Conservation (phyloP, 352 stramenopile species). For the Phytophthora colocasiae region DNA sequence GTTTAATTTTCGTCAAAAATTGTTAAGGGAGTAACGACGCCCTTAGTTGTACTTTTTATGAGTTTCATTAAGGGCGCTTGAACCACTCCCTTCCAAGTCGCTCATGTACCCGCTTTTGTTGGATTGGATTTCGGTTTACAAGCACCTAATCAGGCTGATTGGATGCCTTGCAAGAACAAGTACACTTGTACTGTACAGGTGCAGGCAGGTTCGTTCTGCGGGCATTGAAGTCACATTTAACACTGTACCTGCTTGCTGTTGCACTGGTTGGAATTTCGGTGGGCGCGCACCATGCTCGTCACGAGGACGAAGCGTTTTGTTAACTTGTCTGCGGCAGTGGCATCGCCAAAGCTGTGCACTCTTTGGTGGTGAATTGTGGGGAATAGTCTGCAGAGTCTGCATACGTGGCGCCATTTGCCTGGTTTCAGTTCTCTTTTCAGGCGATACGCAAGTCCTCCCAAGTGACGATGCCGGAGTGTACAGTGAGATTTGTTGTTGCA, state of each 20-base stretch:
- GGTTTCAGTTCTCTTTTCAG: conserved; percentile 25
- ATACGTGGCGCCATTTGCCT: conserved; percentile 2
- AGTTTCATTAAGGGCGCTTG: too few species aligned
- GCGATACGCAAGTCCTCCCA: conserved; percentile 30
- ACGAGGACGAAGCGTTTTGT: background rate
- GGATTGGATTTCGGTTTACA: too few species aligned
- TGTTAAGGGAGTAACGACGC: too few species aligned
- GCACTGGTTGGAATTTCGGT: conserved; percentile 15
- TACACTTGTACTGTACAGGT: background rate
- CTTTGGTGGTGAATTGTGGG: too few species aligned
- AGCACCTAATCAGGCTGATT: too few species aligned
- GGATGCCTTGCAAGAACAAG: conserved; percentile 33
- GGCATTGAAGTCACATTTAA: too few species aligned
- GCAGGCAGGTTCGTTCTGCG: background rate
- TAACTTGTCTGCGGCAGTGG: too few species aligned
- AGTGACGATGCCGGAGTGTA: conserved; percentile 15
- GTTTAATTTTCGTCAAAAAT: too few species aligned
- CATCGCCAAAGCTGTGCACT: too few species aligned
- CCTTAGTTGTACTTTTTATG: too few species aligned
- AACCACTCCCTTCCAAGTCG: too few species aligned
- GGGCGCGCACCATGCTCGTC: background rate
- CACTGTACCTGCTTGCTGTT: conserved; percentile 1
- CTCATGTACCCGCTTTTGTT: too few species aligned
- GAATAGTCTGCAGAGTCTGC: background rate
- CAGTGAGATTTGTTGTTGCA: conserved; percentile 33